A percentile compares a stretch with the other conserved stretches of the same genome.
phyloP scores from a whole-genome alignment of 257 asterid genomes.

The Primulina tabacum region DNA sequence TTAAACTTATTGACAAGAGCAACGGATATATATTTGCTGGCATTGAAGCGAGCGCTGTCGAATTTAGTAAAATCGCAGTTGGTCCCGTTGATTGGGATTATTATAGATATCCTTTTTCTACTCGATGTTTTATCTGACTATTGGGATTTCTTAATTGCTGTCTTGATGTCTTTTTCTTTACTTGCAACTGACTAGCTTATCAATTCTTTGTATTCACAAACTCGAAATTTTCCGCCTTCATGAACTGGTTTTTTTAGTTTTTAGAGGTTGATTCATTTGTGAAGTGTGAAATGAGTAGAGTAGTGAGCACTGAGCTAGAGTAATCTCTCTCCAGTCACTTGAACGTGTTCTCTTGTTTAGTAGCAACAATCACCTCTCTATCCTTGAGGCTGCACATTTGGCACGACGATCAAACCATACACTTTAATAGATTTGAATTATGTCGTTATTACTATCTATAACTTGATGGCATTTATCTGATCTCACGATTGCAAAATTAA shows the following conservation, averaged over 20 bases:
- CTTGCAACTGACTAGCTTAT: conserved; percentile 4
- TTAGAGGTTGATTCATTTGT: neutral
- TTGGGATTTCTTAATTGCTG: neutral
- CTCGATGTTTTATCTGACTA: neutral
- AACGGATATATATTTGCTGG: conserved; percentile 90
- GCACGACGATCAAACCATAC: no score
- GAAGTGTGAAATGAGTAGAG: neutral
- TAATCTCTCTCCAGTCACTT: neutral
- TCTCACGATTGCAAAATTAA: no score
- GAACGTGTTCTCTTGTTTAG: neutral
- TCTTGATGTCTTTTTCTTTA: conserved; percentile 1
- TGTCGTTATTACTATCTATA: no score
- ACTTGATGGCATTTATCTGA: no score
- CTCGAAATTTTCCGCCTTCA: neutral
- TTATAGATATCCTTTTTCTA: conserved; percentile 81
- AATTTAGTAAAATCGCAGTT: conserved; percentile 90
- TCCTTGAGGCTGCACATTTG: no score
- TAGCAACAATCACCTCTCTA: no score
- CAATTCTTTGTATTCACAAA: neutral
- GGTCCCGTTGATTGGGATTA: conserved; percentile 90
- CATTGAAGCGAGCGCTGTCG: conserved; percentile 81
- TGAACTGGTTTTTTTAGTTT: neutral
- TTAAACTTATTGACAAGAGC: conserved; percentile 84
- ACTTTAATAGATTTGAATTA: no score
- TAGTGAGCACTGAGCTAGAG: neutral